Conservation (phyloP, 176 grass and related monocot genomes). For the Oryza punctata region DNA sequence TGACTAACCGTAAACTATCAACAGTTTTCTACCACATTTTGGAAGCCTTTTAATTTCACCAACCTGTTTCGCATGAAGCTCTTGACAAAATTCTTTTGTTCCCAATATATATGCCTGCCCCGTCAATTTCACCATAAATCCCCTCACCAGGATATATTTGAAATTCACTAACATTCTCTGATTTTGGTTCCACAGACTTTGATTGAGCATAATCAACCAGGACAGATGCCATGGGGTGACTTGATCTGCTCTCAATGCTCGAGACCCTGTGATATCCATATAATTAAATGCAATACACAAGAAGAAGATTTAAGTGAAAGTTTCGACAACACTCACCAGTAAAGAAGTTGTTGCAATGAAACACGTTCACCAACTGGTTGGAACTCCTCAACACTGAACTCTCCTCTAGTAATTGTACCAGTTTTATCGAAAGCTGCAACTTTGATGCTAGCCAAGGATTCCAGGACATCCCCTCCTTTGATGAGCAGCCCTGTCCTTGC, state of each 20-base stretch:
- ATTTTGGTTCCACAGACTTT: slow-evolving; percentile 72
- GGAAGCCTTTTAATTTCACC: neutral
- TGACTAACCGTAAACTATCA: neutral
- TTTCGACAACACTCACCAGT: slow-evolving; percentile 48
- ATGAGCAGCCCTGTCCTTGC: slow-evolving; percentile 75
- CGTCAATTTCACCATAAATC: slow-evolving; percentile 80
- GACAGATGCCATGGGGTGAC: slow-evolving; percentile 90
- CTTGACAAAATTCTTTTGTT: slow-evolving; percentile 84
- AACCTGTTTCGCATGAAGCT: slow-evolving; percentile 76
- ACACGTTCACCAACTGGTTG: slow-evolving; percentile 35
- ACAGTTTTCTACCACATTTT: neutral
- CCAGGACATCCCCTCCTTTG: slow-evolving; percentile 95
- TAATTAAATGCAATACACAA: slow-evolving; percentile 3
- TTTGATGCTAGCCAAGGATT: slow-evolving; percentile 67
- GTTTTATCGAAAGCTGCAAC: slow-evolving; percentile 94
- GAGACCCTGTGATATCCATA: slow-evolving; percentile 67
- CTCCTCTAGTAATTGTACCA: slow-evolving; percentile 89
- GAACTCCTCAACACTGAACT: slow-evolving; percentile 79
- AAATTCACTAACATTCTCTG: slow-evolving; percentile 72
- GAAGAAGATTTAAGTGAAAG: neutral
- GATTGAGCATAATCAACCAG: slow-evolving; percentile 76
- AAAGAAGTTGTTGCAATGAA: slow-evolving; percentile 58
- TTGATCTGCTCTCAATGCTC: slow-evolving; percentile 94
- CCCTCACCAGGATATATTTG: slow-evolving; percentile 85
- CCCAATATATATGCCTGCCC: slow-evolving; percentile 70